Base-by-base conservation (phyloP, 352 stramenopile genomes). In the Phytopythium helicoides region DNA sequence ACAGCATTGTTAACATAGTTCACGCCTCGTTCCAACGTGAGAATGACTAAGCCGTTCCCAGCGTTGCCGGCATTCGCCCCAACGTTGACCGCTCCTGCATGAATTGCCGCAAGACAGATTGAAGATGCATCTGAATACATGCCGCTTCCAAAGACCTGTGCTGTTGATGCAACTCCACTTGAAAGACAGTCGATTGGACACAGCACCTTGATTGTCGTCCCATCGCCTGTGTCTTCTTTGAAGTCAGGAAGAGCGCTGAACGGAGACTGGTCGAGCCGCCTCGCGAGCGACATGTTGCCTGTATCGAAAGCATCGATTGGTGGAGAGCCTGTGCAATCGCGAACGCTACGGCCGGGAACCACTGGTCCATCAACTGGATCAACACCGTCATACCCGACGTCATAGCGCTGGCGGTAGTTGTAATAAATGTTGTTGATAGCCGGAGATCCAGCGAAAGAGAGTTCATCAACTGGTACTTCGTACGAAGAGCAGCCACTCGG, bases 401-500 rank as follows among this genome's bases (percentile, higher is more conserved):
- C 54, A 16, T 58, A 34, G 4, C 81, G 79, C 33, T 86, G 71
- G 0, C 69, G 60, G 42, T 84, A 93, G 68, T 97, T 98, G 74
- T 98, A 97, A 53, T 97, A 93, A 22, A 98, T 86, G 56, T 99
- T 97, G 71, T 93, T 87, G 39, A 59, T 58, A 33, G 64, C 60
- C 14, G 91, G 73, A 8, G 94, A 89, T 15, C 72, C 64, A 31
- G 89, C 86, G 10, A 90, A 60, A 45, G 90, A 92, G 11, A 92
- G 64, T 22, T 95, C 81, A 53, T 98, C 95, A 12, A 97, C 82
- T 21, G 90, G 87, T 25, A 83, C 76, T 25, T 98, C 94, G 62
- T 98, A 98, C 11, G 87, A 98, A 5, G 85, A 86, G 65, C 96
- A 99, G 7, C 96, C 94, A 31, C 86, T 96, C 0, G 96, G 96